A percentile compares a stretch with the other conserved stretches of the same genome.
These are phyloP conservation scores for Blastobotrys capitulatus DNA, from an alignment of 1,139 yeast species.

Conservation along the genomic window DNA sequence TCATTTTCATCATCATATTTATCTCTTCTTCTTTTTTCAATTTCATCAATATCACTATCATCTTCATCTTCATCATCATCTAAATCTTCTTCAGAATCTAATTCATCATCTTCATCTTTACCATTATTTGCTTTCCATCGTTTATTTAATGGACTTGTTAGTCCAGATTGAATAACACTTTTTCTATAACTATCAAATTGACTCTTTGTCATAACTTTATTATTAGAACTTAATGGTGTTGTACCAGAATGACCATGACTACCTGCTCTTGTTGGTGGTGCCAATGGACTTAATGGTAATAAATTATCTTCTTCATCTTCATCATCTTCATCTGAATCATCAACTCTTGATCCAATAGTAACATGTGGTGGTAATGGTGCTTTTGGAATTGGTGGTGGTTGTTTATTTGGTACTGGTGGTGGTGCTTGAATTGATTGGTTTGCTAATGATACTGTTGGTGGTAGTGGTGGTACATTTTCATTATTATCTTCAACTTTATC, in stretches of 20 bases:
- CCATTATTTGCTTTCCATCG: constrained; percentile 4
- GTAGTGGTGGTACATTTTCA: background rate
- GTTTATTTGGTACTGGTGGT: background rate
- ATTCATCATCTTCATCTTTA: constrained; percentile 11
- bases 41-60: constrained; percentile 20
- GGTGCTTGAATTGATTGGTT: no score
- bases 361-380: constrained; percentile 9
- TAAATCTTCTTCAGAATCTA: constrained; percentile 7
- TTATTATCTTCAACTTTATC: background rate
- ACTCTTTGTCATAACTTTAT: constrained; percentile 32
- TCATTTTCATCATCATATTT: constrained; percentile 26
- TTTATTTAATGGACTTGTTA: constrained; percentile 10
- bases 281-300: constrained; percentile 19
- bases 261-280: constrained; percentile 12
- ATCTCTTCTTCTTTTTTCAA: constrained; percentile 12
- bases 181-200: constrained; percentile 34
- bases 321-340: constrained; percentile 8
- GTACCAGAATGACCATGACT: background rate
- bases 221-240: constrained; percentile 2
- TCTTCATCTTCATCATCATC: constrained; percentile 19
- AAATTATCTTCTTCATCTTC: constrained; percentile 24
- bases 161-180: constrained; percentile 18
- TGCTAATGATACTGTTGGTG: no score
- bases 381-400: constrained; percentile 2
- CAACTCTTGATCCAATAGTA: background rate